phyloP scores from a whole-genome alignment of 1,284 basidiomycete species.

The Vanrija sp. region DNA sequence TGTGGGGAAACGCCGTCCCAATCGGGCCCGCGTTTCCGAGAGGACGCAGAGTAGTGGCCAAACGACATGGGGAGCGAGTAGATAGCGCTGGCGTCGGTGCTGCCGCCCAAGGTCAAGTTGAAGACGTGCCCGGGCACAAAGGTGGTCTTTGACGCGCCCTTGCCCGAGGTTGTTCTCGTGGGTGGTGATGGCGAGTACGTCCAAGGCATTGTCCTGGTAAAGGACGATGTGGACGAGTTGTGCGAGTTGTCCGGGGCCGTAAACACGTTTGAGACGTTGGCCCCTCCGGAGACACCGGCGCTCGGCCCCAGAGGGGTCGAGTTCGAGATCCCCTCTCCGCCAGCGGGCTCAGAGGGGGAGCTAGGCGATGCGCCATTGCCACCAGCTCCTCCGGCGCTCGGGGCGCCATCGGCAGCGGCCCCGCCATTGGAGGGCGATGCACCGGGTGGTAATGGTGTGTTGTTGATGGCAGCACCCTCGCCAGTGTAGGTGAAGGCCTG shows the following conservation, averaged over 20 bases:
- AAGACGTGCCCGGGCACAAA: constrained; percentile 39
- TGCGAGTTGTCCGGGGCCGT: background rate
- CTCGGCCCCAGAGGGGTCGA: background rate
- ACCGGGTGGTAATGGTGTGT: too few relatives aligned
- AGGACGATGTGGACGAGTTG: background rate
- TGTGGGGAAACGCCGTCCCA: constrained; percentile 29
- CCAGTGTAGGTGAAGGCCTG: too few relatives aligned
- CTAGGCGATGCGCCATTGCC: background rate
- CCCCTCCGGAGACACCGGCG: background rate
- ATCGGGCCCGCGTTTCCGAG: constrained; percentile 5
- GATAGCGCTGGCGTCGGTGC: constrained; percentile 33
- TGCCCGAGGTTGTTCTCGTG: constrained; percentile 11
- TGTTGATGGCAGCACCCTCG: too few relatives aligned
- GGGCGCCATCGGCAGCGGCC: background rate
- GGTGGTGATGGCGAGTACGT: constrained; percentile 8
- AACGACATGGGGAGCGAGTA: constrained; percentile 37
- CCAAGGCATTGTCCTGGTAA: constrained; percentile 12
- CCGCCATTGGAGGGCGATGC: background rate
- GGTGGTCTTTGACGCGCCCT: constrained; percentile 18
- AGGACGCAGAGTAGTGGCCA: constrained; percentile 25
- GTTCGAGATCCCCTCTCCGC: background rate
- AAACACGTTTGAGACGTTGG: too few relatives aligned
- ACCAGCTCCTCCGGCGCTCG: background rate
- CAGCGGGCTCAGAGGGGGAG: background rate
- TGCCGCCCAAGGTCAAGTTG: constrained; percentile 32